Conservation (phyloP, 1,284 basidiomycete genomes). For the Irpex sp. region DNA sequence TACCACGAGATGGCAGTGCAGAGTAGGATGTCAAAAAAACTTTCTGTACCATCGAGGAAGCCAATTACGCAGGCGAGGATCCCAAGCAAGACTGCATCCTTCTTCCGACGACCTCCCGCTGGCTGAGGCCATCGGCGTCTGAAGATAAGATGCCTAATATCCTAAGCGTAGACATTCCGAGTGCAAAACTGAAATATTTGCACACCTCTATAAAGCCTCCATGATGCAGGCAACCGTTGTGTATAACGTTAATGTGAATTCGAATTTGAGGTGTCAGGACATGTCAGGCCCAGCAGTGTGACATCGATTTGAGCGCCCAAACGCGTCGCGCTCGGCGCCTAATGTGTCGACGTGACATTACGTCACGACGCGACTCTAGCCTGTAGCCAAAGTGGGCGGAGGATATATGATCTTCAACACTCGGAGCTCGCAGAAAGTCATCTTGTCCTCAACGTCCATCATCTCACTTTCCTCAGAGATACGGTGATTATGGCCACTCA, state of each 20-base stretch:
- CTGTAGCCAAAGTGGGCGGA: background rate
- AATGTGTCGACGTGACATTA: background rate
- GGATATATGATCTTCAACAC: background rate
- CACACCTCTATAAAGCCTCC: too few species aligned
- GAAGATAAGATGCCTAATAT: background rate
- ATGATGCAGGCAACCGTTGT: background rate
- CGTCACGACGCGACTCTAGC: background rate
- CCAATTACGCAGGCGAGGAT: background rate
- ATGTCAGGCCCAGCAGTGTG: background rate
- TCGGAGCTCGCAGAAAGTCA: background rate
- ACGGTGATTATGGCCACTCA: conserved; percentile 18
- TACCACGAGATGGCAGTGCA: too few species aligned
- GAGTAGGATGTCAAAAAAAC: background rate
- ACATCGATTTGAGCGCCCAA: background rate
- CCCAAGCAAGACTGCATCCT: background rate
- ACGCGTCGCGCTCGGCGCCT: background rate
- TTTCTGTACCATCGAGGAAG: background rate
- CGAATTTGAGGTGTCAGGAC: too few species aligned
- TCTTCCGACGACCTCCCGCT: background rate
- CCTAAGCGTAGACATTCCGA: background rate
- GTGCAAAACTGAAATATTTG: background rate
- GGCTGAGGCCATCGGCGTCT: background rate
- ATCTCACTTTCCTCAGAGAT: background rate
- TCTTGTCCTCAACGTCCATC: background rate
- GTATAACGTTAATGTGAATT: too few species aligned